phyloP scores from a whole-genome alignment of 2,329 filamentous ascomycete genomes.

The Colletotrichum brevisporum region DNA sequence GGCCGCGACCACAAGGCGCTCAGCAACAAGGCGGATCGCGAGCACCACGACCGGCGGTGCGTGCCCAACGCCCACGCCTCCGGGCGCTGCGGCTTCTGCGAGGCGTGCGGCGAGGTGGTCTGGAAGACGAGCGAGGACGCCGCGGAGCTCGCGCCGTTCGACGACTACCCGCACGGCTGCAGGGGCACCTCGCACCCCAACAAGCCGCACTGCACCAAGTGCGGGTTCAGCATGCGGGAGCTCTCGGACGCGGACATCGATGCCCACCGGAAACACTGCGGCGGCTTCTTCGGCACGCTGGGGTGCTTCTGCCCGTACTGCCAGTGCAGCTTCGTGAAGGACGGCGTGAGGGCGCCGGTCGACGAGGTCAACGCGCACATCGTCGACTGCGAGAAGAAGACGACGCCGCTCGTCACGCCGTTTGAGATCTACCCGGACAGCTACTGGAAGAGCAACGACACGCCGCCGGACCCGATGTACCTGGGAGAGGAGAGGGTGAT shows the following conservation, averaged over 20 bases:
- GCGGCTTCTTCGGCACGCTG: conserved; percentile 37
- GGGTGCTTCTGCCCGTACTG: conserved; percentile 45
- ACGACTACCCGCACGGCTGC: conserved; percentile 41
- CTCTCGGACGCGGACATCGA: conserved; percentile 27
- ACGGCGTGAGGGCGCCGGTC: not conserved
- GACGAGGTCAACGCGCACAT: conserved; percentile 30
- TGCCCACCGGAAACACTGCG: conserved; percentile 40
- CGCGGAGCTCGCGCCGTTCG: conserved; percentile 17
- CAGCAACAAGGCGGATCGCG: conserved; percentile 36
- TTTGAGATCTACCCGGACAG: conserved; percentile 38
- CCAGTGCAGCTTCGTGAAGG: conserved; percentile 13
- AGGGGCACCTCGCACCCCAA: conserved; percentile 12
- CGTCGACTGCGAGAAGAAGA: conserved; percentile 6
- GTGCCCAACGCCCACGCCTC: conserved; percentile 40
- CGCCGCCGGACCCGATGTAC: conserved; percentile 34
- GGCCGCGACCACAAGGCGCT: conserved; percentile 43
- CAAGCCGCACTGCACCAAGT: conserved; percentile 40
- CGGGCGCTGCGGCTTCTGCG: conserved; percentile 41
- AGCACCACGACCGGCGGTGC: conserved; percentile 43
- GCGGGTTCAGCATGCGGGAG: conserved; percentile 33
- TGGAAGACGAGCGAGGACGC: conserved; percentile 36
- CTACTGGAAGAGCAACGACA: conserved; percentile 23
- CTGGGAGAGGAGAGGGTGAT: conserved; percentile 16
- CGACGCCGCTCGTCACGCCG: conserved; percentile 14
- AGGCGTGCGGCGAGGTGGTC: conserved; percentile 37